Conservation (phyloP, 345 rosid species). For the Reutealis trisperma region DNA sequence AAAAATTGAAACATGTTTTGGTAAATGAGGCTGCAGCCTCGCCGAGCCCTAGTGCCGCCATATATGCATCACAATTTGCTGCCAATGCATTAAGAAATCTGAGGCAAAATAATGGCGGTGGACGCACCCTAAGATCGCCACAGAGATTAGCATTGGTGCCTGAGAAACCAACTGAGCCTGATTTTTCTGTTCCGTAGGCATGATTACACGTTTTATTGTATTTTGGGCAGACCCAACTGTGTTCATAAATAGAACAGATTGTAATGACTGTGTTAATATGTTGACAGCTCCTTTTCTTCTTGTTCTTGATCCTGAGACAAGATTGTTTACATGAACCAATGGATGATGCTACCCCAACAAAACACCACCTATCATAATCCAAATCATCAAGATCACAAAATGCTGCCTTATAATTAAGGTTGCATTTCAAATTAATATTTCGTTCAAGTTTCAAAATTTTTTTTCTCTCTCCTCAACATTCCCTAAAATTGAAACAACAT, state of each 20-base stretch:
- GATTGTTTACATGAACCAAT: no score
- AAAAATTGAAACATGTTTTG: constrained; percentile 39
- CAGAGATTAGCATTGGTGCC: constrained; percentile 50
- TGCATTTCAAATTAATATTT: no score
- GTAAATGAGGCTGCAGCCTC: constrained; percentile 28
- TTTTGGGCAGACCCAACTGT: background rate
- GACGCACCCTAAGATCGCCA: constrained; percentile 21
- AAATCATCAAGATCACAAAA: no score
- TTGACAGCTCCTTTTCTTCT: no score
- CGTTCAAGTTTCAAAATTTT: no score
- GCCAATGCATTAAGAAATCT: constrained; percentile 50
- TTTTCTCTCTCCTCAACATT: no score
- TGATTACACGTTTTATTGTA: background rate
- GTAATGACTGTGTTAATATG: no score
- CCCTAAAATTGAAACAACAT: no score
- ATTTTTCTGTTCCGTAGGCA: constrained; percentile 36
- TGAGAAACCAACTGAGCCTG: constrained; percentile 75
- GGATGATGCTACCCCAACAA: no score
- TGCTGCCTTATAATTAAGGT: no score
- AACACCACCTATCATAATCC: no score
- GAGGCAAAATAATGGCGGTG: constrained; percentile 29
- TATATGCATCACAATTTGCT: constrained; percentile 64
- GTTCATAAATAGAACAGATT: background rate
- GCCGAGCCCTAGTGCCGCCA: constrained; percentile 48
- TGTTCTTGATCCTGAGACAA: no score